A percentile compares a stretch with the other conserved stretches of the same genome.
phyloP scores from a whole-genome alignment of 345 rosid genomes.

The Firmiana major region DNA sequence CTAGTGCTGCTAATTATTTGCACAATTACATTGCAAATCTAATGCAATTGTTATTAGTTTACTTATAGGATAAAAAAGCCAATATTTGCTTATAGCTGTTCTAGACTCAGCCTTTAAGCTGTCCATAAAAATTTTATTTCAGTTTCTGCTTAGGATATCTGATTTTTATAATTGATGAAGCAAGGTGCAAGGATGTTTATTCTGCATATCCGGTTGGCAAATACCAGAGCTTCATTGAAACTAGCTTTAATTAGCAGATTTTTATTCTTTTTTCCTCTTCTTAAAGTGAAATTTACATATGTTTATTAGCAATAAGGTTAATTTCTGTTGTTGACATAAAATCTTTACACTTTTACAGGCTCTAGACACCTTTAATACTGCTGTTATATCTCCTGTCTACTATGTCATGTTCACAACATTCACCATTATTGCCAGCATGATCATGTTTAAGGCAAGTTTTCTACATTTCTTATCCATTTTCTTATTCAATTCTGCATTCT shows the following conservation, averaged over 20 bases:
- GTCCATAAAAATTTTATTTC: background rate
- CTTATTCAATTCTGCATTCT: background rate
- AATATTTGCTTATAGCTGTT: background rate
- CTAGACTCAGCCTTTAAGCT: too few relatives aligned
- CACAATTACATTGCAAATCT: too few relatives aligned
- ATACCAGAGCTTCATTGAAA: background rate
- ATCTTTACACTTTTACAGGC: conserved; percentile 43
- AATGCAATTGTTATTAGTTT: too few relatives aligned
- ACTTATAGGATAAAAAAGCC: background rate
- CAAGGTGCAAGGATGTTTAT: background rate
- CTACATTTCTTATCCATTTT: conserved; percentile 2
- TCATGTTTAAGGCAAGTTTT: conserved; percentile 78
- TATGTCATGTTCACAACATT: conserved; percentile 82
- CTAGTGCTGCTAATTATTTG: background rate
- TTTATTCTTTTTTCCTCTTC: background rate
- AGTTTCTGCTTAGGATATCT: background rate
- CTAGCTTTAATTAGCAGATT: background rate
- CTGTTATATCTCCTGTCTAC: conserved; percentile 88
- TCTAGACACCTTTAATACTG: conserved; percentile 83
- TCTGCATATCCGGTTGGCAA: background rate
- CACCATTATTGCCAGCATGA: conserved; percentile 87
- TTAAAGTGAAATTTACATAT: background rate
- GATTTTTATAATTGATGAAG: background rate
- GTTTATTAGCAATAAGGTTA: background rate
- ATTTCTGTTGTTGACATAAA: background rate